These are phyloP conservation scores for Cladosporium velox DNA, from an alignment of 2,329 filamentous ascomycete genomes.

Conservation along the genomic window DNA sequence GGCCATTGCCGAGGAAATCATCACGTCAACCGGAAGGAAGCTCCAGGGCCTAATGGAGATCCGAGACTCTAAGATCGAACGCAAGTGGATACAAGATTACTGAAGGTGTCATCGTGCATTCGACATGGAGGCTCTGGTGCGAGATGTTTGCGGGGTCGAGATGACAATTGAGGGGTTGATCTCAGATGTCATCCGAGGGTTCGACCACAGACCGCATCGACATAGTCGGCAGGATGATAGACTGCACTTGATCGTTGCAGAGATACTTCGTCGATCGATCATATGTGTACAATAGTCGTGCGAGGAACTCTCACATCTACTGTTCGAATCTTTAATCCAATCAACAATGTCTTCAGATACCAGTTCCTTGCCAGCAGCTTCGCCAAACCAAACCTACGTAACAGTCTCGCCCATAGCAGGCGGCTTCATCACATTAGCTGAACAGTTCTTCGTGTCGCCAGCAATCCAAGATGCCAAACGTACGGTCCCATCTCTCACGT, in stretches of 20 bases:
- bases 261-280: background rate
- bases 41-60: background rate
- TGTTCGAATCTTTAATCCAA: background rate
- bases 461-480: slow-evolving; percentile 46
- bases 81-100: background rate
- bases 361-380: slow-evolving; percentile 27
- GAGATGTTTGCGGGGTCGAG: slow-evolving; percentile 12
- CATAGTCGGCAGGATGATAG: background rate
- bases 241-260: background rate
- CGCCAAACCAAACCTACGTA: slow-evolving; percentile 32
- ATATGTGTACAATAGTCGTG: background rate
- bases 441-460: slow-evolving; percentile 34
- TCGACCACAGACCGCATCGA: background rate
- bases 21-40: background rate
- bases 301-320: background rate
- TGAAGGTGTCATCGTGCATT: slow-evolving; percentile 2
- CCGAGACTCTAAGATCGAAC: background rate
- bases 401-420: slow-evolving; percentile 36
- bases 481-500: slow-evolving; percentile 57
- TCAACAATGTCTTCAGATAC: slow-evolving; percentile 5
- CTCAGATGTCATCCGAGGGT: slow-evolving; percentile 1
- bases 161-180: slow-evolving; percentile 8
- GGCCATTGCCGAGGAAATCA: background rate
- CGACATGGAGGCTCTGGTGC: background rate
- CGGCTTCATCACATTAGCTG: slow-evolving; percentile 36